Evolutionary conservation across 176 grass and related monocot species (phyloP), one percentile per base, ranked within the genome.

Genomic region (Cenchrus fungigraminus): DNA sequence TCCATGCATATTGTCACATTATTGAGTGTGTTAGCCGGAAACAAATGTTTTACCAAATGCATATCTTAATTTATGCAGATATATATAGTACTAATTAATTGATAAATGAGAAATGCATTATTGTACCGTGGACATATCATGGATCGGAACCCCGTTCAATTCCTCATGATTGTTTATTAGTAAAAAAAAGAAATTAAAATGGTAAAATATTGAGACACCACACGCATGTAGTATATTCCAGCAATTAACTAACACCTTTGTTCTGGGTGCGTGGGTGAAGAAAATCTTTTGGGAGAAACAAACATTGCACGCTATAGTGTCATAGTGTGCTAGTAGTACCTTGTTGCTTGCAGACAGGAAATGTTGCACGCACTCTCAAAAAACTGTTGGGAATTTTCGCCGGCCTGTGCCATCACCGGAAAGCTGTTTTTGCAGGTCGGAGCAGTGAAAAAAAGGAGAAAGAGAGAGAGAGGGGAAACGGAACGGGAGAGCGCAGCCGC

Each of bases 361-460:
- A 17, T 85, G 83, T 34, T 71, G 74, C 83, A 70, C 64, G 83
- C 83, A 71, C 83, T 85, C 63, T 69, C 42, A 74, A 58, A 65
- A n/a, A 77, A 68, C 83, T 77, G 83, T 77, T 85, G 62, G 64
- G 64, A 77, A 77, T 66, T 67, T 66, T 8, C 22, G 47, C 32
- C 64, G 6, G 31, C 51, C 63, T 68, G 83, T 77, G 52, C 68
- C 54, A 83, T 72, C 42, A 50, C 49, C 65, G 0, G 74, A 61
- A 78, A 85, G 65, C 74, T 51, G 53, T 67, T 51, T 82, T 58
- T 58, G 62, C 82, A 56, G 82, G 57, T n/a, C 12, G 49, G 49
- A 13, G 62, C 83, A 84, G 71, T 43, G 73, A 15, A 77, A 72
- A 45, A 14, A 3, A 40, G 2, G 8, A 0, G 43, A 1, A 37